Percentiles rank a stretch among this genome's conserved stretches.
These are phyloP conservation scores for Phaeotremella skinneri DNA, from an alignment of 768 basidiomycete species.

Conservation along the genomic window DNA sequence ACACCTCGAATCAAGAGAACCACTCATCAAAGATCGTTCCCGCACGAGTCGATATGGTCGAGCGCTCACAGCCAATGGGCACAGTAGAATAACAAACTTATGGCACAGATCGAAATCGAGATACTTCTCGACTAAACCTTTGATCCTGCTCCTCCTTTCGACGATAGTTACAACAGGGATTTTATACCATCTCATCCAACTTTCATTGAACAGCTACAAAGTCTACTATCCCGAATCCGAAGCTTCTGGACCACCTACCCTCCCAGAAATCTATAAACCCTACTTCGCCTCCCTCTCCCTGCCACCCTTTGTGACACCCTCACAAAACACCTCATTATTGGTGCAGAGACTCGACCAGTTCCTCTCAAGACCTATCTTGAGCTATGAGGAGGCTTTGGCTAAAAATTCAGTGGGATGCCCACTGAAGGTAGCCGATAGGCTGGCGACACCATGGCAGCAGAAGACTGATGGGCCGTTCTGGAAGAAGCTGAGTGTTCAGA, in stretches of 20 bases:
- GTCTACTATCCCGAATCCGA: background rate
- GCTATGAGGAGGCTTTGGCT: slow-evolving; percentile 26
- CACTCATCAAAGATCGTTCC: too few relatives aligned
- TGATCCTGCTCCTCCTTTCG: too few relatives aligned
- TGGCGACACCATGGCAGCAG: slow-evolving; percentile 53
- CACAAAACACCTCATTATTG: background rate
- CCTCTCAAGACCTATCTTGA: slow-evolving; percentile 40
- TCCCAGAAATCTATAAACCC: background rate
- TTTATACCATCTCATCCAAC: background rate
- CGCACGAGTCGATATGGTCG: too few relatives aligned
- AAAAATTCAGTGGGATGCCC: slow-evolving; percentile 48
- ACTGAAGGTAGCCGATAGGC: slow-evolving; percentile 34
- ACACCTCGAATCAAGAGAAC: too few relatives aligned
- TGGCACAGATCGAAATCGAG: too few relatives aligned
- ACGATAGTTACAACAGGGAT: too few relatives aligned
- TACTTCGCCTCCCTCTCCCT: background rate
- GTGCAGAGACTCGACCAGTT: slow-evolving; percentile 32
- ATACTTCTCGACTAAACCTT: too few relatives aligned
- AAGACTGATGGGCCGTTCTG: slow-evolving; percentile 49
- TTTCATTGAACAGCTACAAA: background rate
- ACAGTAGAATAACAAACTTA: too few relatives aligned
- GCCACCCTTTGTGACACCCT: background rate
- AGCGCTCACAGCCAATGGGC: too few relatives aligned
- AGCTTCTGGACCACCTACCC: background rate
- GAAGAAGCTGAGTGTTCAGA: slow-evolving; percentile 33